Conservation (phyloP, 208 protist genomes). For the Leishmania tropica region DNA sequence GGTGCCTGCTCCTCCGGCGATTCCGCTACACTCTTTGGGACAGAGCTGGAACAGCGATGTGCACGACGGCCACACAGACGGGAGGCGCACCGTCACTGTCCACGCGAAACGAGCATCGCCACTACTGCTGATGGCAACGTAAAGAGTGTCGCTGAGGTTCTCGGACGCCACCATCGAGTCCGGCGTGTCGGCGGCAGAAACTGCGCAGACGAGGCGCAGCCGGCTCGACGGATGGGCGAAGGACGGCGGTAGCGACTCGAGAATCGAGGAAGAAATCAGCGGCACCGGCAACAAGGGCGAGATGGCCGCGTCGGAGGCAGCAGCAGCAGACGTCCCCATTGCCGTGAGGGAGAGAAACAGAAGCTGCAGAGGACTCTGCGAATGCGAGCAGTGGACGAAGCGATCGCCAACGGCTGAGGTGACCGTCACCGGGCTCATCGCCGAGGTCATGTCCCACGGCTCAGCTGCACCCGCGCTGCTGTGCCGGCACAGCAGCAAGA, state of each 20-base stretch:
- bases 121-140: slow-evolving; percentile 17
- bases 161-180: neutral
- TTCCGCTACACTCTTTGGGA: neutral
- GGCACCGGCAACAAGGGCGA: slow-evolving; percentile 21
- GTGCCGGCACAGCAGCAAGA: slow-evolving; percentile 24
- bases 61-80: slow-evolving; percentile 21
- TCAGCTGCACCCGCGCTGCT: neutral
- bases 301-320: neutral
- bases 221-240: slow-evolving; percentile 18
- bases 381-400: slow-evolving; percentile 10
- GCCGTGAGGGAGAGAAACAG: slow-evolving; percentile 28
- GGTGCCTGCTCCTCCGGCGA: neutral
- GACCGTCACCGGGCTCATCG: neutral
- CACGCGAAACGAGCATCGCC: slow-evolving; percentile 1
- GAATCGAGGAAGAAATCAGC: neutral
- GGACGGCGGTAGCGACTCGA: neutral
- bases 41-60: slow-evolving; percentile 2
- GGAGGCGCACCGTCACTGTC: slow-evolving; percentile 11
- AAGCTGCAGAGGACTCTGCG: slow-evolving; percentile 2
- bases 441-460: neutral
- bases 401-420: neutral
- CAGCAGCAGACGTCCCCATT: slow-evolving; percentile 1
- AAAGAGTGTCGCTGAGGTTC: neutral
- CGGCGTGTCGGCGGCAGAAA: neutral
- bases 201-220: slow-evolving; percentile 23